phyloP scores from a whole-genome alignment of 2,329 filamentous ascomycete genomes.

The Macrophomina tecta region DNA sequence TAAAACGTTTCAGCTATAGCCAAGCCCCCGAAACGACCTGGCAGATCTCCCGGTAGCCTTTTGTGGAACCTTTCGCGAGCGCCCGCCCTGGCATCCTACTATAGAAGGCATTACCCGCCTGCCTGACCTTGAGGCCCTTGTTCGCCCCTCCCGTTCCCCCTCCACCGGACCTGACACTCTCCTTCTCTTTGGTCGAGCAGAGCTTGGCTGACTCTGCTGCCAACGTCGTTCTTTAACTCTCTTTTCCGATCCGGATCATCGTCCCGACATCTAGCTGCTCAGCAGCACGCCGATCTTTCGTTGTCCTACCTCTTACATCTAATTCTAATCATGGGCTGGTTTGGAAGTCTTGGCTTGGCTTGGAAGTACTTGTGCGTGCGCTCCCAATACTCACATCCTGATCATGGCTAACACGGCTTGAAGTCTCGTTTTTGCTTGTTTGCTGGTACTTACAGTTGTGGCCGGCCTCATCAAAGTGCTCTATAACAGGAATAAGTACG shows the following conservation, averaged over 20 bases:
- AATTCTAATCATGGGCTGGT: constrained; percentile 32
- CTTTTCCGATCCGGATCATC: background rate
- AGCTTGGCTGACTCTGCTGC: constrained; percentile 17
- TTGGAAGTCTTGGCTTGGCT: constrained; percentile 42
- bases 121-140: constrained; percentile 5
- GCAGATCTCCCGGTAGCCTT: constrained; percentile 16
- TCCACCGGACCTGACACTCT: constrained; percentile 4
- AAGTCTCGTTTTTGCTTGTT: constrained; percentile 43
- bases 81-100: constrained; percentile 22
- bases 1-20: constrained; percentile 27
- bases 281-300: constrained; percentile 11
- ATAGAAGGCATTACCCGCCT: constrained; percentile 24
- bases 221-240: constrained; percentile 18
- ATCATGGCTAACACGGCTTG: constrained; percentile 26
- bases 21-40: constrained; percentile 22
- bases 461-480: constrained; percentile 44
- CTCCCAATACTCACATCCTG: too few relatives aligned
- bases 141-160: constrained; percentile 14
- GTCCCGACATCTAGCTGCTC: constrained; percentile 15
- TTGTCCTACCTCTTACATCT: background rate
- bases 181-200: constrained; percentile 19
- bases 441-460: constrained; percentile 41
- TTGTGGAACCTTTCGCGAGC: constrained; percentile 13
- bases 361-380: constrained; percentile 46
- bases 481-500: constrained; percentile 44